A percentile compares a stretch with the other conserved stretches of the same genome.
Conservation (phyloP, 805 yeast species). For the Danielia reshetovae region DNA sequence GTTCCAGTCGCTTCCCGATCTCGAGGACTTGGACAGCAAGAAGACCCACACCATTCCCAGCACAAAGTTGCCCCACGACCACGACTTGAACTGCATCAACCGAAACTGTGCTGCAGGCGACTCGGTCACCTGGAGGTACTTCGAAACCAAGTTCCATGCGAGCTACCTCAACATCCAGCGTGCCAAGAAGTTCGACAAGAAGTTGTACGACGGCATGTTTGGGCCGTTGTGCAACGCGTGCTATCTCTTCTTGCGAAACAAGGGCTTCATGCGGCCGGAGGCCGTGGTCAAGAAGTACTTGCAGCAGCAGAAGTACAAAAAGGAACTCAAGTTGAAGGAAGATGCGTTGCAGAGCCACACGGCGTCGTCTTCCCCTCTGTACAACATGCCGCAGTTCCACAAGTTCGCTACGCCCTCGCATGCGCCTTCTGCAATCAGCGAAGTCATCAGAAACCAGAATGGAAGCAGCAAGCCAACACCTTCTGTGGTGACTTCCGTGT, state of each 20-base stretch:
- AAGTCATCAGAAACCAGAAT: constrained; percentile 25
- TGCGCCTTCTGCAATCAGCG: constrained; percentile 35
- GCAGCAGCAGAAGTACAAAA: constrained; percentile 42
- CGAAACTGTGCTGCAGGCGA: constrained; percentile 35
- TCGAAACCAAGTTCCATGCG: constrained; percentile 36
- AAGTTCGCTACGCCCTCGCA: constrained; percentile 40
- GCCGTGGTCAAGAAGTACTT: constrained; percentile 42
- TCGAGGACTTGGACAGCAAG: constrained; percentile 42
- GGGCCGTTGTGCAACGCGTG: constrained; percentile 47
- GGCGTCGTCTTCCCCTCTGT: constrained; percentile 9
- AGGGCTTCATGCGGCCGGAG: constrained; percentile 44
- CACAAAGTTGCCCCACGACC: constrained; percentile 34
- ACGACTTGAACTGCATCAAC: constrained; percentile 39
- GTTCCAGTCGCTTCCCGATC: constrained; percentile 40
- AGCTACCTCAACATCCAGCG: constrained; percentile 34
- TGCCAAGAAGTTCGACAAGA: constrained; percentile 36
- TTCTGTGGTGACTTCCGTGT: constrained; percentile 2
- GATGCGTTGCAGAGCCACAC: constrained; percentile 9
- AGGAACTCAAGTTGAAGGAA: constrained; percentile 30
- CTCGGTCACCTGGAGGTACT: constrained; percentile 42
- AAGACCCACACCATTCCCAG: constrained; percentile 39
- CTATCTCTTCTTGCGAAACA: constrained; percentile 38
- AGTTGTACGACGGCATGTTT: constrained; percentile 43
- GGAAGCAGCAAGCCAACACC: not conserved
- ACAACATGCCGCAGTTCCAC: constrained; percentile 15